phyloP scores from a whole-genome alignment of 192 early-diverging fungal species.

The Backusella westeae region DNA sequence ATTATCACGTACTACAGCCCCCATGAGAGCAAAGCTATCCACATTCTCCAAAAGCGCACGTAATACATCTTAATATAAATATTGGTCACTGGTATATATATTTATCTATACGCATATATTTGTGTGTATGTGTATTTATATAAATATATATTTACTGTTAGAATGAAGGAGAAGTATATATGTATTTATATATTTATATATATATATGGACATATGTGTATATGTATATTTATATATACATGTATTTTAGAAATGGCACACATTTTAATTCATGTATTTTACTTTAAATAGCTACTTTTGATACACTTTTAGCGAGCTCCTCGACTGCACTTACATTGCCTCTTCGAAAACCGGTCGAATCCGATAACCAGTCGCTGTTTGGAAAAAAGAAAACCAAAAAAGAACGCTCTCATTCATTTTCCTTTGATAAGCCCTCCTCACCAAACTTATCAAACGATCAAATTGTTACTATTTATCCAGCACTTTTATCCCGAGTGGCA shows the following conservation, averaged over 20 bases:
- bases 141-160: constrained; percentile 7
- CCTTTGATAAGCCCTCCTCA: constrained; percentile 5
- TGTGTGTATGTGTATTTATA: neutral
- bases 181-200: constrained; percentile 2
- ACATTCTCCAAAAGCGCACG: constrained; percentile 17
- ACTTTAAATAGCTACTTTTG: constrained; percentile 5
- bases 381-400: constrained; percentile 1
- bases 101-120: neutral
- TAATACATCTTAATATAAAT: constrained; percentile 1
- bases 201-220: neutral
- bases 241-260: neutral
- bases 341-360: neutral
- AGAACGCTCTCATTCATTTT: constrained; percentile 5
- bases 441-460: neutral
- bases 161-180: constrained; percentile 7
- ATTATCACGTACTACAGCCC: constrained; percentile 29
- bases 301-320: neutral
- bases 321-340: constrained; percentile 8
- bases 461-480: constrained; percentile 57
- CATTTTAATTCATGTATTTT: neutral
- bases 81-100: neutral
- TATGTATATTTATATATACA: neutral
- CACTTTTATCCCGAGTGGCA: constrained; percentile 70
- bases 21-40: constrained; percentile 34
- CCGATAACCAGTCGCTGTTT: neutral